Base-by-base conservation (phyloP, 2,329 filamentous ascomycete species). In the Delphinella strobiligena region DNA sequence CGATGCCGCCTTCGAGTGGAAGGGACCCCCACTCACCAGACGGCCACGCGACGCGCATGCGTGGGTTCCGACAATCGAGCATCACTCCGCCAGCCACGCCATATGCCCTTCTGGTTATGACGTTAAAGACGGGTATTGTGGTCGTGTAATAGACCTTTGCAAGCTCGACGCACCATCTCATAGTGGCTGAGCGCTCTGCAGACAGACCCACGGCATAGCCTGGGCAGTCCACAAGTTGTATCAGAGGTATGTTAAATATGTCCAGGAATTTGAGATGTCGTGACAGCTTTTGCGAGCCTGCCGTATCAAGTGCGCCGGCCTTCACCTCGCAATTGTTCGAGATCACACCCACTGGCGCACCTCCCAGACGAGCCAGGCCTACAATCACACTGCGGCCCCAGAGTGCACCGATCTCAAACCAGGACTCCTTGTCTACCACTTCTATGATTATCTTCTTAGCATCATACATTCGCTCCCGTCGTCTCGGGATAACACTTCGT, bases 21-120 rank as follows among this genome's bases (percentile, higher is more conserved):
- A 80, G 52, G 10, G 68, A 74, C 0, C 75, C 75, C 73, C 74
- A 80, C 47, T 75, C 65, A 0, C 75, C 74, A 27, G 67, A 72
- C 0, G 76, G 77, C 76, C 77, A 80, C 4, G 74, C 74, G 10
- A 80, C 67, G 34, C 74, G 67, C 62, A 72, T 71, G 19, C 71
- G 61, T 0, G 76, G 75, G 40, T 79, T 72, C 12, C 77, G 66
- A 38, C 68, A 73, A 33, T 76, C 75, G 1, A 78, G 58, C 74
- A 80, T 80, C 12, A 80, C 60, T 0, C 74, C 75, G 0, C 76
- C 76, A 1, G 76, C 77, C 1, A 80, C 75, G 3, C 76, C 77
- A 48, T 75, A 80, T 1, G 68, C 71, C 35, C 74, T 68, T 4
- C 76, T 63, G 1, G 73, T 71, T 4, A 80, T 64, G n/a, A 80